Percentiles rank a stretch among this genome's conserved stretches.
Evolutionary conservation across 352 stramenopile genomes (phyloP).

Genomic region (Phytophthora macrochlamydospora): DNA sequence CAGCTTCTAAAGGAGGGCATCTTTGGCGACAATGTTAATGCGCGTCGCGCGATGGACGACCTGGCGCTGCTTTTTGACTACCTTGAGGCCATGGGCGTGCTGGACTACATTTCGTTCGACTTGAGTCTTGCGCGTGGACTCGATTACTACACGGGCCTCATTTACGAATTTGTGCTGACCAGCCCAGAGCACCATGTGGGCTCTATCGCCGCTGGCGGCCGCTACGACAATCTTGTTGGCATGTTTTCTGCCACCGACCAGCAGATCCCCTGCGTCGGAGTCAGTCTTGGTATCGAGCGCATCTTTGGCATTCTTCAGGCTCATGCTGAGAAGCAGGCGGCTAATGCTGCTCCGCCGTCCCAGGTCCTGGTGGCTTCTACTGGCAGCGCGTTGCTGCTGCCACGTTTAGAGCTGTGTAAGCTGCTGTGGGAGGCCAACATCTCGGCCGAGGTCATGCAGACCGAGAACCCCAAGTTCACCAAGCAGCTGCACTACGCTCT

Average conservation of each 20-base stretch:
- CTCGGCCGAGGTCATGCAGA: constrained; percentile 95
- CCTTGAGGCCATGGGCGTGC: constrained; percentile 96
- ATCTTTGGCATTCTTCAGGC: constrained; percentile 98
- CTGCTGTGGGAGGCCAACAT: constrained; percentile 93
- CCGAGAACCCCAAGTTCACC: constrained; percentile 97
- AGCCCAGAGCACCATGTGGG: constrained; percentile 92
- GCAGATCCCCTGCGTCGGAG: constrained; percentile 97
- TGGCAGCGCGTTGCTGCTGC: constrained; percentile 64
- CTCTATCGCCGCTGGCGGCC: constrained; percentile 96
- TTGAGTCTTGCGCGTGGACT: constrained; percentile 96
- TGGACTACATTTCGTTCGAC: constrained; percentile 96
- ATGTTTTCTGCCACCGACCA: constrained; percentile 96
- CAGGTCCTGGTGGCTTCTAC: constrained; percentile 96
- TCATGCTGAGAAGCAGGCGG: constrained; percentile 77
- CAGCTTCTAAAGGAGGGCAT: constrained; percentile 75
- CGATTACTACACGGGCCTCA: constrained; percentile 99
- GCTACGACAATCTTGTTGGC: constrained; percentile 99
- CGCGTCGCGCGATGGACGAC: constrained; percentile 90
- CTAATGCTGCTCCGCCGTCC: constrained; percentile 45
- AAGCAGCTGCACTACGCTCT: constrained; percentile 97
- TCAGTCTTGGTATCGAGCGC: constrained; percentile 98
- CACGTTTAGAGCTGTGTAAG: constrained; percentile 78
- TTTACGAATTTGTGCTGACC: constrained; percentile 98
- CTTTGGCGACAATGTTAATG: constrained; percentile 91
- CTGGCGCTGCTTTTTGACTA: constrained; percentile 97